Base-by-base conservation (phyloP, 2,329 filamentous ascomycete species). In the Penicillium fuscoglaucum region DNA sequence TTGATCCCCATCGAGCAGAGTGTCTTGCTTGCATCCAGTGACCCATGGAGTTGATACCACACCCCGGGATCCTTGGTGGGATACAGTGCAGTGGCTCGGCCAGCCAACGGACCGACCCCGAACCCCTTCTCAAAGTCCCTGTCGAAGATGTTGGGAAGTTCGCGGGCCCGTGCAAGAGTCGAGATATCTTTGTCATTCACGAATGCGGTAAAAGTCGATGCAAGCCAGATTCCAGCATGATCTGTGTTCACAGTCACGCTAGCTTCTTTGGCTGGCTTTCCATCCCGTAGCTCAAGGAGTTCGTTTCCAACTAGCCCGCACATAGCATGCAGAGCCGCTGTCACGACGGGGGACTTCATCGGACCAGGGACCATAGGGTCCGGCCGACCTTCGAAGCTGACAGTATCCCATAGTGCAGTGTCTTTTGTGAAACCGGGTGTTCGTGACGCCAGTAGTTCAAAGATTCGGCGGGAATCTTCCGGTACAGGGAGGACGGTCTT, bases 11-110 rank as follows among this genome's bases (percentile, higher is more conserved):
- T 77, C n/a, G 78, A 75, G 28, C 71, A 64, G 1, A 83, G 72
- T 0, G 79, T 78, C 2, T 75, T 72, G 2, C 68, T 66, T 0
- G 80, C 76, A 37, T 81, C 67, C 45, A 84, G 71, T 0, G 78
- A 82, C 6, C 82, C 82, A 53, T 84, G 80, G 0, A 84, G 71
- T 12, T 79, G 80, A 64, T 81, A 84, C 78, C 79, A 82, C 0
- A 77, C 74, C 0, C 73, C 71, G 0, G 73, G 68, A 35, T 79
- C 69, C n/a, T 73, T 76, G 0, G 82, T 84, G 8, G 76, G 78
- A 60, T 83, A 83, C 46, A 82, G 74, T 2, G 74, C 78, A 8
- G 78, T 80, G 4, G 74, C 67, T 19, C 80, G 75, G 44, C 75
- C 76, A 33, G 73, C 72, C 48, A 80, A 65, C 0, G 75, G 67